Evolutionary conservation across 2,329 filamentous ascomycete species (phyloP), one percentile per base, ranked within the genome.

Genomic region (Sporothrix phasma): DNA sequence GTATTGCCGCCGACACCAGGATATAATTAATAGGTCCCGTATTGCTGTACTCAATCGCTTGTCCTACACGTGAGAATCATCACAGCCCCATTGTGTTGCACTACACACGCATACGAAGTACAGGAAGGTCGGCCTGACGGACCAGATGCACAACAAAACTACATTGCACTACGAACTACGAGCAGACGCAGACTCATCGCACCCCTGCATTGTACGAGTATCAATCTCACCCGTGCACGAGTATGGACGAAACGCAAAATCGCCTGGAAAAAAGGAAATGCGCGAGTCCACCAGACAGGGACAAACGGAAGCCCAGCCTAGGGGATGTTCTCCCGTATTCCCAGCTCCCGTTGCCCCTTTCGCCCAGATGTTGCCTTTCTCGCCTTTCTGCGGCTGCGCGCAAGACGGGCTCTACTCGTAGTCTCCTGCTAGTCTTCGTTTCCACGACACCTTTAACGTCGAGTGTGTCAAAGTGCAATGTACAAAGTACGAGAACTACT

Each of bases 1-100:
- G n/a, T 24, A 39, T 10, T 59, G 58, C 45, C 60, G 60, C 60
- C 60, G 60, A 62, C 46, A 53, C 60, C 60, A 34, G 60, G 60
- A n/a, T n/a, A n/a, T n/a, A n/a, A n/a, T n/a, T 31, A 62, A 29
- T 62, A n/a, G 45, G 4, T 53, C 34, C 46, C 34, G 34, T 51
- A 29, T 62, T 22, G n/a, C 34, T 8, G 47, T 4, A 31, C 26
- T 34, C 29, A 11, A 13, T 51, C 47, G 5, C 19, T 39, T 31
- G 11, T 6, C 39, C 31, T 31, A 22, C 19, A 11, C 8, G 11
- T 37, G 15, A 10, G 13, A 13, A 2, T 37, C 13, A 11, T 37
- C 1, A 1, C 10, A 4, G 3, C 34, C 15, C 7, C 34, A 3
- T 37, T 13, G 6, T 37, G n/a, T 13, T 37, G 15, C 15, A 37